These are phyloP conservation scores for Trametes sp. DNA, from an alignment of 1,284 basidiomycete species.

Conservation along the genomic window DNA sequence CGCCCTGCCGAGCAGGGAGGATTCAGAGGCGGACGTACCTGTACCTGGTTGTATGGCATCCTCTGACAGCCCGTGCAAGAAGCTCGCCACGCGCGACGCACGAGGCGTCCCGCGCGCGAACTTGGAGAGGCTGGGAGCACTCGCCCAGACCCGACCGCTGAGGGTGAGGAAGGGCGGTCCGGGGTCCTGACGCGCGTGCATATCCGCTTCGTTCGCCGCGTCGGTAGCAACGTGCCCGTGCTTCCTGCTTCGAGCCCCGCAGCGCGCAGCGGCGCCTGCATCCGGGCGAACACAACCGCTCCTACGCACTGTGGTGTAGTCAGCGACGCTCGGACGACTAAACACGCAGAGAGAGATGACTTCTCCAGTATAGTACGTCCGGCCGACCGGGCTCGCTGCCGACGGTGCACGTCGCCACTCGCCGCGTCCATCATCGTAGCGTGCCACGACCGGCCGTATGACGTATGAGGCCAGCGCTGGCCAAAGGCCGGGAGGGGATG, in stretches of 20 bases:
- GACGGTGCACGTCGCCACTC: background rate
- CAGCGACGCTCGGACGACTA: background rate
- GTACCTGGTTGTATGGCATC: background rate
- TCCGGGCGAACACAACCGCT: background rate
- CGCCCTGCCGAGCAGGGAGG: background rate
- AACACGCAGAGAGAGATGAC: background rate
- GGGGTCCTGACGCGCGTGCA: background rate
- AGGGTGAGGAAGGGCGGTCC: background rate
- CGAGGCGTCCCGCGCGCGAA: background rate
- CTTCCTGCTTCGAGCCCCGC: background rate
- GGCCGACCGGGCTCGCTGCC: background rate
- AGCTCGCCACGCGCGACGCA: slow-evolving; percentile 3
- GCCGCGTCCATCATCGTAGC: background rate
- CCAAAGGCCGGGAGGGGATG: background rate
- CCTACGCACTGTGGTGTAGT: background rate
- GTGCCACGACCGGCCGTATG: background rate
- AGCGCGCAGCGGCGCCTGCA: background rate
- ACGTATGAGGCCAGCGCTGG: background rate
- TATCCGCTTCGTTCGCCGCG: background rate
- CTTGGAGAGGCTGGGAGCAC: background rate
- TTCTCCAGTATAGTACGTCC: background rate
- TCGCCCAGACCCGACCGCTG: too few relatives aligned
- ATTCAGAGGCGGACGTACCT: slow-evolving; percentile 13
- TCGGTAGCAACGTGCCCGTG: background rate
- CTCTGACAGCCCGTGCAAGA: background rate